A percentile compares a stretch with the other conserved stretches of the same genome.
phyloP scores from a whole-genome alignment of 805 yeast genomes.

The Cyberlindnera amylophila region DNA sequence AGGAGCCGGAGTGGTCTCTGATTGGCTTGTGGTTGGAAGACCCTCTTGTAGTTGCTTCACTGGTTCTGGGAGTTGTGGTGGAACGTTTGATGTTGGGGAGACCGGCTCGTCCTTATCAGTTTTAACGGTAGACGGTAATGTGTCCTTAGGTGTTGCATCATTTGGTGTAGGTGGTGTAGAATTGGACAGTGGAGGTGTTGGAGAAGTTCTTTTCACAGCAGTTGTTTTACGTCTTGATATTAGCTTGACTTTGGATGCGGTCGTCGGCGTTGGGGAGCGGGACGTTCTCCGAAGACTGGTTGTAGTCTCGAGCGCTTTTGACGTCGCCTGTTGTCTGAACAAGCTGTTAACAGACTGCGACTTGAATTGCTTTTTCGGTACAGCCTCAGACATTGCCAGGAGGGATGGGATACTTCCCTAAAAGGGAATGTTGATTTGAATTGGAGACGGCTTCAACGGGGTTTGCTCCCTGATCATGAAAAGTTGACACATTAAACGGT shows the following conservation, averaged over 20 bases:
- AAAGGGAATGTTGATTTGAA: no score
- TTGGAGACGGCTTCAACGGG: no score
- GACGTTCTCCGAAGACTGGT: conserved; percentile 5
- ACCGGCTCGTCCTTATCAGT: neutral
- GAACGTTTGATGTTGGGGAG: neutral
- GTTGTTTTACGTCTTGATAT: conserved; percentile 17
- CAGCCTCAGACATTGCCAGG: conserved; percentile 4
- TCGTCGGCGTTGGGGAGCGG: conserved; percentile 13
- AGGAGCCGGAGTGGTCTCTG: neutral
- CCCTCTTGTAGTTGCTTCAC: no score
- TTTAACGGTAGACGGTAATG: neutral
- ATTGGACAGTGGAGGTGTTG: neutral
- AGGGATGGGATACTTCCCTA: no score
- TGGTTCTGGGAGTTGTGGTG: no score
- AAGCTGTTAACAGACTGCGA: conserved; percentile 28
- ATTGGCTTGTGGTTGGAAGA: no score
- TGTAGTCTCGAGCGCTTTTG: neutral
- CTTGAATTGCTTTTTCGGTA: conserved; percentile 28
- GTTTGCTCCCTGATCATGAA: no score
- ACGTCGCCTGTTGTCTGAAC: conserved; percentile 23
- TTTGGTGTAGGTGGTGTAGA: neutral
- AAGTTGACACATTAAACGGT: no score
- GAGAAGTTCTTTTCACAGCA: conserved; percentile 5
- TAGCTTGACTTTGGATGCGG: conserved; percentile 21
- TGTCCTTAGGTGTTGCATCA: neutral